These are phyloP conservation scores for Cymbidium sinense DNA, from an alignment of 106 monocot genomes.

Conservation along the genomic window DNA sequence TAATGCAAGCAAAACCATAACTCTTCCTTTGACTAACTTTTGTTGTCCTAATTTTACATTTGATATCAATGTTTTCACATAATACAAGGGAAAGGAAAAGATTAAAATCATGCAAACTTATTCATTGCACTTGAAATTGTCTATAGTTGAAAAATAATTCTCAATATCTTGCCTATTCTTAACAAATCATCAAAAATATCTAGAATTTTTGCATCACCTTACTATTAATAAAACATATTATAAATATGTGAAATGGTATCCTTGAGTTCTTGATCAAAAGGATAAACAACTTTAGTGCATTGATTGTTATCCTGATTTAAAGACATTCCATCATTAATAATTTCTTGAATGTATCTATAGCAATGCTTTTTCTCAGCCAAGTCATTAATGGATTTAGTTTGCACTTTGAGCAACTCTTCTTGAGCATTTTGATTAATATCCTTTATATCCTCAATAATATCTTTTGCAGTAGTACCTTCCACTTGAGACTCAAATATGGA, in stretches of 20 bases:
- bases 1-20: constrained; percentile 12
- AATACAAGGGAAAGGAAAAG: constrained; percentile 7
- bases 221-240: constrained; percentile 36
- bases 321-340: neutral
- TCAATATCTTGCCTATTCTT: constrained; percentile 1
- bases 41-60: neutral
- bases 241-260: constrained; percentile 53
- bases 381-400: neutral
- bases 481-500: constrained; percentile 23
- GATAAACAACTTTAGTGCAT: neutral
- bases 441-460: constrained; percentile 34
- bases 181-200: neutral
- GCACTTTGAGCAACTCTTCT: constrained; percentile 14
- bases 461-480: constrained; percentile 10
- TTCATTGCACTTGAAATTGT: neutral
- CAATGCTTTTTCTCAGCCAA: constrained; percentile 8
- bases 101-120: constrained; percentile 13
- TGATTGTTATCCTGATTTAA: neutral
- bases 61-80: constrained; percentile 1
- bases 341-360: constrained; percentile 5
- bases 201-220: constrained; percentile 24
- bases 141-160: constrained; percentile 5
- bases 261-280: constrained; percentile 11
- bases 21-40: constrained; percentile 6
- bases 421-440: constrained; percentile 26